These are phyloP conservation scores for Fraxinus quadrangulata DNA, from an alignment of 257 asterid species.

Conservation along the genomic window DNA sequence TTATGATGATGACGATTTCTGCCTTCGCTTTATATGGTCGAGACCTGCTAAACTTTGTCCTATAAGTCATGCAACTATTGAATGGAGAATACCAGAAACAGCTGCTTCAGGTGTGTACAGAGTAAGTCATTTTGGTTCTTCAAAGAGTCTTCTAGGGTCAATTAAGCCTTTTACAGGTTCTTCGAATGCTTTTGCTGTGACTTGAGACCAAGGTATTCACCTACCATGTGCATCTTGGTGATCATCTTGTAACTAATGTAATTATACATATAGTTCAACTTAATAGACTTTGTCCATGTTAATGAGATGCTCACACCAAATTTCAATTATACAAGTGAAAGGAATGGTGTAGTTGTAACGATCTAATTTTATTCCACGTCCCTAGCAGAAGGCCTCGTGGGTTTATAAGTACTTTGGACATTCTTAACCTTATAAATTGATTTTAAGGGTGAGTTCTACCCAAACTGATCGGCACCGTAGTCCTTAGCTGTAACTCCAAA, in stretches of 20 bases:
- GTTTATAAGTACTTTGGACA: no score
- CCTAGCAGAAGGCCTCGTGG: no score
- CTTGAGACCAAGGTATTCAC: neutral
- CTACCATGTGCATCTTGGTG: no score
- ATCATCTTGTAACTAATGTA: no score
- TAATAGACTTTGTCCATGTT: no score
- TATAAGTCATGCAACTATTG: conserved; percentile 40
- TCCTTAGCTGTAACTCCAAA: no score
- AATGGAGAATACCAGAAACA: conserved; percentile 50
- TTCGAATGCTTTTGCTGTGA: conserved; percentile 52
- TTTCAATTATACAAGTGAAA: no score
- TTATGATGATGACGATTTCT: conserved; percentile 50
- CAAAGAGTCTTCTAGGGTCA: conserved; percentile 44
- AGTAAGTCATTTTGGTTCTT: conserved; percentile 52
- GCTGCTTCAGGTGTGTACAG: conserved; percentile 48
- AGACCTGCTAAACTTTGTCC: conserved; percentile 49
- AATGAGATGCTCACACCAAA: no score
- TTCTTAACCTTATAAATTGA: no score
- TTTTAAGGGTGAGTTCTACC: no score
- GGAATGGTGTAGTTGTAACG: neutral
- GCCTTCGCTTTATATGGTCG: conserved; percentile 56
- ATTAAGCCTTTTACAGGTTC: conserved; percentile 51
- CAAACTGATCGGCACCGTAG: no score
- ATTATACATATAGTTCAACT: no score
- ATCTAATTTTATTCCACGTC: neutral